Percentiles rank a stretch among this genome's conserved stretches.
Conservation (phyloP, 2,329 filamentous ascomycete genomes). For the Sclerotiophoma versabilis region DNA sequence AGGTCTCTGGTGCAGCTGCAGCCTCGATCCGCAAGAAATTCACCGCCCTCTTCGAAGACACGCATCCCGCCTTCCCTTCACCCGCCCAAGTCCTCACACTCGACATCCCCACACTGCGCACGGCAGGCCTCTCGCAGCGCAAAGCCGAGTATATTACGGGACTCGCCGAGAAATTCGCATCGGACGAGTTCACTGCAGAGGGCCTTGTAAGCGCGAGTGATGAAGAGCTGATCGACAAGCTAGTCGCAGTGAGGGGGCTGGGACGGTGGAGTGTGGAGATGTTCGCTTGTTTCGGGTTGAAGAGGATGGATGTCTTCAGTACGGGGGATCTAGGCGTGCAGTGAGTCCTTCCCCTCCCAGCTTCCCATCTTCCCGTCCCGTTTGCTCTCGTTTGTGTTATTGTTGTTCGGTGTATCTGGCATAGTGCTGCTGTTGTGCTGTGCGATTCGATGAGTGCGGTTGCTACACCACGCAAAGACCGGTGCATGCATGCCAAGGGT, state of each 20-base stretch:
- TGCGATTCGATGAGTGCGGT: neutral
- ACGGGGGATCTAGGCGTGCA: conserved; percentile 93
- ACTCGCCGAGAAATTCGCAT: conserved; percentile 79
- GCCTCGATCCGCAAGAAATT: conserved; percentile 81
- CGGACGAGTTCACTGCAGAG: conserved; percentile 75
- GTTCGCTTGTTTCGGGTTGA: conserved; percentile 96
- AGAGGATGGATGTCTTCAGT: conserved; percentile 92
- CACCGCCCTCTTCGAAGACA: conserved; percentile 60
- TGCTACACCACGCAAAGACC: conserved; percentile 1
- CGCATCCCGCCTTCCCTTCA: conserved; percentile 68
- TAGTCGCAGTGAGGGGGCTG: conserved; percentile 85
- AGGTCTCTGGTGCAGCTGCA: conserved; percentile 88
- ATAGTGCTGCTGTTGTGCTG: conserved; percentile 1
- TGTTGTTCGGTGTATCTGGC: neutral
- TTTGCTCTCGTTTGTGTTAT: neutral
- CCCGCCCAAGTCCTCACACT: conserved; percentile 74
- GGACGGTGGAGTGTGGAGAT: conserved; percentile 87
- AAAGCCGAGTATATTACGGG: conserved; percentile 96
- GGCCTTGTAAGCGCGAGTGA: conserved; percentile 82
- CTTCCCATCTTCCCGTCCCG: neutral
- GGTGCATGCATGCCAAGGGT: neutral
- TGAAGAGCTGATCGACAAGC: conserved; percentile 80
- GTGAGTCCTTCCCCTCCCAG: conserved; percentile 48
- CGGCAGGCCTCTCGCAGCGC: conserved; percentile 87
- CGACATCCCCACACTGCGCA: conserved; percentile 71